A percentile compares a stretch with the other conserved stretches of the same genome.
These are phyloP conservation scores for Onygena corvina DNA, from an alignment of 2,329 filamentous ascomycete genomes.

Conservation along the genomic window DNA sequence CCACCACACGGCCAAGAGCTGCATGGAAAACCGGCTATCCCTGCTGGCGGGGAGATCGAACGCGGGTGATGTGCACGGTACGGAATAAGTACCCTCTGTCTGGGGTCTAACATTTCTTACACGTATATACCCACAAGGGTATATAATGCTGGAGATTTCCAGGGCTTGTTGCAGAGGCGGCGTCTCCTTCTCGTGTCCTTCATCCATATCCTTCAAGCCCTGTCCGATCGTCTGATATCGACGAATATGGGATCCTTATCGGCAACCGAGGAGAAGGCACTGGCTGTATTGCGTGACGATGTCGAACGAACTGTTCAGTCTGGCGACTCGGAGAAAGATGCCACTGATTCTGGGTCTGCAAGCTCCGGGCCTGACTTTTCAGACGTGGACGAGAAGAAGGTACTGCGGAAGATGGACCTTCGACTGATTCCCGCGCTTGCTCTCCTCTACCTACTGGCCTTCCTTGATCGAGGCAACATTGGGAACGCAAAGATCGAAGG, in stretches of 20 bases:
- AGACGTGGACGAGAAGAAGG: constrained; percentile 30
- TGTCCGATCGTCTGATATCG: neutral
- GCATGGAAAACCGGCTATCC: neutral
- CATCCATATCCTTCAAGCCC: neutral
- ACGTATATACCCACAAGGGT: neutral
- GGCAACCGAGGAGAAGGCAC: neutral
- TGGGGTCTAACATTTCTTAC: too few species aligned
- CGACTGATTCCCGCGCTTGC: constrained; percentile 31
- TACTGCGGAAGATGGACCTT: constrained; percentile 33
- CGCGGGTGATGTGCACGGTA: neutral
- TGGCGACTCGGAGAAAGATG: neutral
- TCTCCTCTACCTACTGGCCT: constrained; percentile 29
- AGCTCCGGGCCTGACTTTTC: constrained; percentile 20
- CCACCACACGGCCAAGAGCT: constrained; percentile 2
- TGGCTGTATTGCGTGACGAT: neutral
- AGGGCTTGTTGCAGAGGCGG: neutral
- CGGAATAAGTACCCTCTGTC: too few species aligned
- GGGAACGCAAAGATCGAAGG: constrained; percentile 23
- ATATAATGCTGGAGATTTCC: neutral
- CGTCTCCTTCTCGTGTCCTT: neutral
- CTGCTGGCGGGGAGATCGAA: neutral
- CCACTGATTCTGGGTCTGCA: neutral
- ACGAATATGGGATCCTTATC: neutral
- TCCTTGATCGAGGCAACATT: constrained; percentile 22
- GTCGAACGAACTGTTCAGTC: constrained; percentile 1